Evolutionary conservation across 352 stramenopile genomes (phyloP).

Genomic region (Blastocystis sp.): DNA sequence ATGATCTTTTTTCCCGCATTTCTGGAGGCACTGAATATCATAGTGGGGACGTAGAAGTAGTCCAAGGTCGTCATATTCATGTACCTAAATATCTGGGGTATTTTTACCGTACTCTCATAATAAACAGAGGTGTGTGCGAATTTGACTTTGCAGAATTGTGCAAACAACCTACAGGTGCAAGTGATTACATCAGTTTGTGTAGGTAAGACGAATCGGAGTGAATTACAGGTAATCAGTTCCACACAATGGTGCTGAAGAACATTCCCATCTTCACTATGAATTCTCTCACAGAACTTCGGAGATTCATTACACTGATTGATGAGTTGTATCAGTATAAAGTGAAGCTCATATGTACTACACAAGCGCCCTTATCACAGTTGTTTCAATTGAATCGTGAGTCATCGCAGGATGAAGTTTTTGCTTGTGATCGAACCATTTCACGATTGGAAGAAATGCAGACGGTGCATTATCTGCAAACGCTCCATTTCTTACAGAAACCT

Average conservation of each 20-base stretch:
- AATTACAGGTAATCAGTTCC: conserved; percentile 71
- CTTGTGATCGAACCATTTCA: conserved; percentile 67
- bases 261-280: conserved; percentile 78
- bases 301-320: conserved; percentile 93
- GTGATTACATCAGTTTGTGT: conserved; percentile 86
- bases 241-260: conserved; percentile 78
- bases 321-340: conserved; percentile 84
- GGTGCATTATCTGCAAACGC: conserved; percentile 68
- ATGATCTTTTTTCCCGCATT: conserved; percentile 68
- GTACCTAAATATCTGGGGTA: conserved; percentile 66
- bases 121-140: conserved; percentile 66
- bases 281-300: conserved; percentile 79
- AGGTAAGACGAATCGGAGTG: not conserved
- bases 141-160: conserved; percentile 90
- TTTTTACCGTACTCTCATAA: conserved; percentile 62
- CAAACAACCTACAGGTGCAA: conserved; percentile 80
- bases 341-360: conserved; percentile 62
- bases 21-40: conserved; percentile 62
- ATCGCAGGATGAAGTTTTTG: conserved; percentile 35
- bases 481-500: conserved; percentile 55
- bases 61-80: conserved; percentile 72
- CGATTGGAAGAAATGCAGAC: conserved; percentile 79
- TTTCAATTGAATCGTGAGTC: conserved; percentile 60
- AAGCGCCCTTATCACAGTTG: conserved; percentile 60
- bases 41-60: conserved; percentile 70